Evolutionary conservation across 768 basidiomycete genomes (phyloP), one percentile per base, ranked within the genome.

Genomic region (Sporobolomyces phaffii): DNA sequence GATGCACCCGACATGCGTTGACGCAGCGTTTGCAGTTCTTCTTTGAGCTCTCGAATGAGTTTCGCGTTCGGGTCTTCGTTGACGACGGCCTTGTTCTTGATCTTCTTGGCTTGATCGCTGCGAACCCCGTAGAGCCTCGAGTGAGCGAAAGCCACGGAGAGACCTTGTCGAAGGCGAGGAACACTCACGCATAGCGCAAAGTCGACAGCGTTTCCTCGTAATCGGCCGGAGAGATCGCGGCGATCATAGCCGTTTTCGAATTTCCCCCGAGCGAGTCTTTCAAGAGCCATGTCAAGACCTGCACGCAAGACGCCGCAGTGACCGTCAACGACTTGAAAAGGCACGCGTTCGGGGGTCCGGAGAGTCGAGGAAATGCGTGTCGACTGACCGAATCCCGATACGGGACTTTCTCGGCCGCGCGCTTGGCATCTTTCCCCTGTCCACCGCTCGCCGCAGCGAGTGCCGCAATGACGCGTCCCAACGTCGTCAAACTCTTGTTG

Each of bases 41-140:
- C 96, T 79, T 98, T 99, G 78, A 99, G 88, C 79, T 98, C 94
- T 52, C 93, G 87, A 63, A 99, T 93, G 63, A 99, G 87, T 81
- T 91, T 97, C 76, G 94, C 94, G 75, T 97, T 99, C 36, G 96
- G 96, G 83, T 99, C 96, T 80, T 99, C 96, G 80, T 99, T 99
- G 72, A 99, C 90, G 64, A 98, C 86, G 20, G 96, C 94, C 81
- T 97, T 94, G 80, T 97, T 99, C 86, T 93, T 97, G 80, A 99
- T 99, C 86, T 94, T 94, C 87, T 99, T 99, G 38, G 94, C 93
- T 64, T 81, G 68, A 47, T 75, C 75, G 34, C 64, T 65, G 41
- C 26, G 5, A 15, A 31, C 5, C 31, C 4, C 18, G 18, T 20
- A 26, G 29, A 31, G 5, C 24, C 29, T 45, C 20, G n/a, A n/a